Evolutionary conservation across 805 yeast genomes (phyloP), one percentile per base, ranked within the genome.

Genomic region (Wickerhamiella qilinensis): DNA sequence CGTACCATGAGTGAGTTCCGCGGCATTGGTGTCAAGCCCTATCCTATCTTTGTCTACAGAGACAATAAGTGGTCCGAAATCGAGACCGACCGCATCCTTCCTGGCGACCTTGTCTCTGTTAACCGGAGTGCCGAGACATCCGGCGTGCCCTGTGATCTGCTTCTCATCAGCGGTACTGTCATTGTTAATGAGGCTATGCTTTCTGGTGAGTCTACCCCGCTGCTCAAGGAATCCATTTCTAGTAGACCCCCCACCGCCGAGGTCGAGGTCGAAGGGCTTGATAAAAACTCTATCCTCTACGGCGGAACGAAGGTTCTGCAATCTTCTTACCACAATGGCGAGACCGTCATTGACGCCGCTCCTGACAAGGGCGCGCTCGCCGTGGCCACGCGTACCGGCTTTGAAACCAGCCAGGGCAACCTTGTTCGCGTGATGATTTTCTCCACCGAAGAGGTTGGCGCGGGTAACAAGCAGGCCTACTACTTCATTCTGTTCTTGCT

Each of bases 111-210:
- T 16, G 88, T 86, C 16, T 83, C 94, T 8, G 66, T 86, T 35
- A 72, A 80, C 7, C 78, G 98, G 65, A 81, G 95, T 4, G 76
- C 68, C 38, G 98, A 88, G 37, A 97, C 84, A 40, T 71, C 79
- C 45, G 94, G 97, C 1, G 63, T 91, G 39, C 96, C 98, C 15
- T 91, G 98, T 65, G 98, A 91, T 59, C 61, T 91, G 60, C 60
- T 91, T 28, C 66, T 91, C 34, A 59, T 83, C 37, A 86, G 78
- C 51, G 98, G 98, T 38, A 70, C 94, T 16, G 91, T 93, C 47
- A 91, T 91, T 54, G 93, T 91, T 34, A 91, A 91, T 56, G 98
- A 91, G 67, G 98, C 98, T 19, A 91, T 91, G 98, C 75, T 91
- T 40, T 83, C 95, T 4, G 98, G 98, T 58, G 98, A 91, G 64